phyloP scores from a whole-genome alignment of 148 eudicot genomes.

The Fallopia convolvulus region DNA sequence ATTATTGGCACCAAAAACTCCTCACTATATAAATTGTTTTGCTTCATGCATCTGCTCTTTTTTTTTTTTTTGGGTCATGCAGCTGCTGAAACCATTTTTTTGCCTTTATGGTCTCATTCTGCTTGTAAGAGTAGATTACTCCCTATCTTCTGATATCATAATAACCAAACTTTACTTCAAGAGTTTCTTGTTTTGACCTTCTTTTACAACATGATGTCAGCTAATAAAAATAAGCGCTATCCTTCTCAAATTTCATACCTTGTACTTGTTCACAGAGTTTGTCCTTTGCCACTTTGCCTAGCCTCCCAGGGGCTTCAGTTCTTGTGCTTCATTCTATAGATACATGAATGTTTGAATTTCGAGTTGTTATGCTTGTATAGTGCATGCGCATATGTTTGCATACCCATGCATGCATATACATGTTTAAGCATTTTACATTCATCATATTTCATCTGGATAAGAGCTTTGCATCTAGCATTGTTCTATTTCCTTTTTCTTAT shows the following conservation, averaged over 20 bases:
- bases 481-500: not conserved
- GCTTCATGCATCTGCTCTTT: not conserved
- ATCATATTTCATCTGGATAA: conserved; percentile 3
- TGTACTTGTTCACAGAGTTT: not conserved
- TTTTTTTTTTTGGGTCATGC: not conserved
- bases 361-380: not conserved
- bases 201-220: not conserved
- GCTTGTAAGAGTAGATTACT: not conserved
- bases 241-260: not conserved
- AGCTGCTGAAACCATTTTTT: not conserved
- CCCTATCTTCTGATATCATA: not conserved
- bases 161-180: not conserved
- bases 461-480: not conserved
- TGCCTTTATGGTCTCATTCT: not conserved
- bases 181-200: conserved; percentile 1
- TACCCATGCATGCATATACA: not conserved
- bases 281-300: not conserved
- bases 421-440: not conserved
- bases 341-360: not conserved
- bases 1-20: not conserved
- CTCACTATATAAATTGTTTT: not conserved
- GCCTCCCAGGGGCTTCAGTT: not conserved
- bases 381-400: not conserved
- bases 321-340: not conserved
- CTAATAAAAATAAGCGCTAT: not conserved